Conservation (phyloP, 805 yeast genomes). For the Metschnikowia bowlesiae region DNA sequence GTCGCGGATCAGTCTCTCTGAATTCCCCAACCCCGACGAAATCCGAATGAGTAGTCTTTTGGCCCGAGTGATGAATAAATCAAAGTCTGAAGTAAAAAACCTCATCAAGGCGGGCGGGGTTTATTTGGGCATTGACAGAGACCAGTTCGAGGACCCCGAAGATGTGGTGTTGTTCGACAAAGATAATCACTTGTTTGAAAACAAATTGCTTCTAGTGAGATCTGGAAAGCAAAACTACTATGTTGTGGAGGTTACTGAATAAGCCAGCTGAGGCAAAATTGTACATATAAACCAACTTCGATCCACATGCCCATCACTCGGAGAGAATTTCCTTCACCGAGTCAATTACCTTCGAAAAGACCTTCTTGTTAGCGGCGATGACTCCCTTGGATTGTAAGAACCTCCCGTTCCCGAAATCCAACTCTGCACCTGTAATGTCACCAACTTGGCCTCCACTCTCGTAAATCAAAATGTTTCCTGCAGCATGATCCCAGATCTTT, state of each 20-base stretch:
- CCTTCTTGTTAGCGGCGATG: slow-evolving; percentile 64
- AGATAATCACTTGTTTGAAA: slow-evolving; percentile 51
- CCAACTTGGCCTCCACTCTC: slow-evolving; percentile 93
- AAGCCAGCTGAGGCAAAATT: background rate
- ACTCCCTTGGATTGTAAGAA: slow-evolving; percentile 81
- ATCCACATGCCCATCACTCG: background rate
- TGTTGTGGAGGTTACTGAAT: slow-evolving; percentile 33
- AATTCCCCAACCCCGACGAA: slow-evolving; percentile 23
- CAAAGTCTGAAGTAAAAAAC: slow-evolving; percentile 57
- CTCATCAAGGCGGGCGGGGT: slow-evolving; percentile 68
- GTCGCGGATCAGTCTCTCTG: slow-evolving; percentile 27
- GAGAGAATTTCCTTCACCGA: slow-evolving; percentile 37
- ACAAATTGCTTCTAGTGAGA: slow-evolving; percentile 57
- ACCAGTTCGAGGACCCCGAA: slow-evolving; percentile 46
- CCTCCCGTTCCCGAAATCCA: slow-evolving; percentile 86
- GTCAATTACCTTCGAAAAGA: slow-evolving; percentile 47
- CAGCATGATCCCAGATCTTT: slow-evolving; percentile 99
- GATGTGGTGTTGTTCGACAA: slow-evolving; percentile 46
- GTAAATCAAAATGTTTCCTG: slow-evolving; percentile 79
- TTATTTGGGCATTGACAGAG: slow-evolving; percentile 59
- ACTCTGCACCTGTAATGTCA: slow-evolving; percentile 68
- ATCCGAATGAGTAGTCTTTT: slow-evolving; percentile 52
- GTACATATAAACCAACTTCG: slow-evolving; percentile 2
- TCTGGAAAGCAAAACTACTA: slow-evolving; percentile 69
- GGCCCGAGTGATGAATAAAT: slow-evolving; percentile 42